Evolutionary conservation across 305 asterid species (phyloP).

Genomic region (Fraxinus baroniana): DNA sequence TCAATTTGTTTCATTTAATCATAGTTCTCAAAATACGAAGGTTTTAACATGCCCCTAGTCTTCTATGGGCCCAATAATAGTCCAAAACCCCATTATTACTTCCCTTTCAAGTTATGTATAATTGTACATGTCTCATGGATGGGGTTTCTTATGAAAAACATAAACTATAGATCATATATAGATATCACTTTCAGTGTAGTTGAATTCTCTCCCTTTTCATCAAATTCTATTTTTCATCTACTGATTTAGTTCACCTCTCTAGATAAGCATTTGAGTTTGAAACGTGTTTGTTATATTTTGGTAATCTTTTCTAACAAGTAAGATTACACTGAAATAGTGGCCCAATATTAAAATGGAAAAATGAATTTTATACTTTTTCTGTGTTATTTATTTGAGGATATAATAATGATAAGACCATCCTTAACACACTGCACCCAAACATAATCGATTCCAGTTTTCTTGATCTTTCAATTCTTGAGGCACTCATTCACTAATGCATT

Average conservation of each 20-base stretch:
- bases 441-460: not conserved
- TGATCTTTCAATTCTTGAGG: not conserved
- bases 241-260: slow-evolving; percentile 3
- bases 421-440: not conserved
- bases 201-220: not conserved
- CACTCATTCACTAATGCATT: not conserved
- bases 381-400: not conserved
- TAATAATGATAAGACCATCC: not conserved
- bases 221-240: slow-evolving; percentile 8
- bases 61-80: not conserved
- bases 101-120: slow-evolving; percentile 3
- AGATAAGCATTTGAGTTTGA: not conserved
- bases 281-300: slow-evolving; percentile 10
- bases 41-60: not conserved
- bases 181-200: not conserved
- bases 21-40: not conserved
- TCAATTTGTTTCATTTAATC: not conserved
- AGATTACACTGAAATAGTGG: not conserved
- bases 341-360: not conserved
- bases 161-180: not conserved
- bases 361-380: not conserved
- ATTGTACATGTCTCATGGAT: not conserved
- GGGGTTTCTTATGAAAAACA: not conserved
- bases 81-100: slow-evolving; percentile 3
- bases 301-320: slow-evolving; percentile 11